Conservation (phyloP, 2,329 filamentous ascomycete genomes). For the Fusarium compactum region DNA sequence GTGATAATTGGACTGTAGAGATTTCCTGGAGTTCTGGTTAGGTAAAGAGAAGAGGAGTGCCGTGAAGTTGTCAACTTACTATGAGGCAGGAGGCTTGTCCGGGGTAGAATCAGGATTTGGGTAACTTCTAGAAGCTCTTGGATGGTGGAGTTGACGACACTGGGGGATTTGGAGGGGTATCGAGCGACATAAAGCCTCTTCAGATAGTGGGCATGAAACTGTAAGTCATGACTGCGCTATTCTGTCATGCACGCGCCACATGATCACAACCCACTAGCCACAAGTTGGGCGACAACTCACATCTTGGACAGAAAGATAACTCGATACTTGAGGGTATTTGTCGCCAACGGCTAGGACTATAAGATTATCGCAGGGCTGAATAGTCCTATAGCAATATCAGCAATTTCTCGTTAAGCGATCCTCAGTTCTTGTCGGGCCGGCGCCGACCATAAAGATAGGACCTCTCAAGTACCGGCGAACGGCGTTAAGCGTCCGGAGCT, state of each 20-base stretch:
- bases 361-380: not conserved
- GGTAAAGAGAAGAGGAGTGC: not conserved
- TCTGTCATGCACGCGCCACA: slow-evolving; percentile 24
- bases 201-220: accelerated
- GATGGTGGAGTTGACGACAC: slow-evolving; percentile 39
- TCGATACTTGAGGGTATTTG: not conserved
- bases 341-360: not conserved
- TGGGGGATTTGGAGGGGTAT: slow-evolving; percentile 38
- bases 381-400: not conserved
- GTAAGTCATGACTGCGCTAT: slow-evolving; percentile 14
- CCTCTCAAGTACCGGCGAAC: slow-evolving; percentile 11
- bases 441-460: slow-evolving; percentile 18
- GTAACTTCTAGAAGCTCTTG: slow-evolving; percentile 47
- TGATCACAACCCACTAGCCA: slow-evolving; percentile 9
- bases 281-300: not conserved
- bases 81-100: slow-evolving; percentile 10
- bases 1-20: not conserved
- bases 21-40: not conserved
- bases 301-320: not conserved
- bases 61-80: not conserved
- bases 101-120: slow-evolving; percentile 31
- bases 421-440: slow-evolving; percentile 1
- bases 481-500: slow-evolving; percentile 31
- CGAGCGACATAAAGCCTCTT: slow-evolving; percentile 21
- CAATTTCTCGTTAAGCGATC: not conserved